phyloP scores from a whole-genome alignment of 768 basidiomycete genomes.

The Boletus rufocinnamomeus region DNA sequence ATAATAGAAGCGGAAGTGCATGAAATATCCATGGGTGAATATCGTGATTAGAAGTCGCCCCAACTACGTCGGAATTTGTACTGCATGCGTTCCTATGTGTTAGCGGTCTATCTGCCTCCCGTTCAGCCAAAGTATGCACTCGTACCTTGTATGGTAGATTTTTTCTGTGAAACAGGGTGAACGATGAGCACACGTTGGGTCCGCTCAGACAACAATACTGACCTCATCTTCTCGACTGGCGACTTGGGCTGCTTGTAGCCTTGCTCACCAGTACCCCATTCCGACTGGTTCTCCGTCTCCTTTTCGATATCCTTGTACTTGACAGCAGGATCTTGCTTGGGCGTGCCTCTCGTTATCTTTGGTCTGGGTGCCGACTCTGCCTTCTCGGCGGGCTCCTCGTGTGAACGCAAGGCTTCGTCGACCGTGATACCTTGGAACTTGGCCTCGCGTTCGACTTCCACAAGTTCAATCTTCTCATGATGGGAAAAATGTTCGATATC shows the following conservation, averaged over 20 bases:
- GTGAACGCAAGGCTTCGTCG: constrained; percentile 62
- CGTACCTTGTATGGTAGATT: constrained; percentile 88
- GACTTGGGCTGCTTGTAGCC: constrained; percentile 75
- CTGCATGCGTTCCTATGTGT: constrained; percentile 65
- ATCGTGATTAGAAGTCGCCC: constrained; percentile 71
- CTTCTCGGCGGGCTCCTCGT: constrained; percentile 42
- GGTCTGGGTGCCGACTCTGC: constrained; percentile 39
- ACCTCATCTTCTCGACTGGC: constrained; percentile 78
- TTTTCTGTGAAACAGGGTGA: constrained; percentile 44
- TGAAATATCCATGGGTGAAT: constrained; percentile 12
- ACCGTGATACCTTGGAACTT: constrained; percentile 80
- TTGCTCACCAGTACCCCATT: constrained; percentile 70
- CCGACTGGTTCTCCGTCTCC: constrained; percentile 55
- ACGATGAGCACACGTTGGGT: constrained; percentile 4
- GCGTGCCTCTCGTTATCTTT: constrained; percentile 55
- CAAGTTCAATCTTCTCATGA: constrained; percentile 81
- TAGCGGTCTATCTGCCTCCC: constrained; percentile 41
- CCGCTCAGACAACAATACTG: constrained; percentile 16
- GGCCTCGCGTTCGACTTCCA: constrained; percentile 85
- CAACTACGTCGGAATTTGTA: constrained; percentile 88
- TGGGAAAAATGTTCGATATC: constrained; percentile 90
- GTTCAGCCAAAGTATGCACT: constrained; percentile 7
- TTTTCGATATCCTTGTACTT: constrained; percentile 59
- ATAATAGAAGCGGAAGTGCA: constrained; percentile 1
- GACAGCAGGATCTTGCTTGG: constrained; percentile 66